phyloP scores from a whole-genome alignment of 768 basidiomycete species.

The Trichaptum fuscoviolaceum region DNA sequence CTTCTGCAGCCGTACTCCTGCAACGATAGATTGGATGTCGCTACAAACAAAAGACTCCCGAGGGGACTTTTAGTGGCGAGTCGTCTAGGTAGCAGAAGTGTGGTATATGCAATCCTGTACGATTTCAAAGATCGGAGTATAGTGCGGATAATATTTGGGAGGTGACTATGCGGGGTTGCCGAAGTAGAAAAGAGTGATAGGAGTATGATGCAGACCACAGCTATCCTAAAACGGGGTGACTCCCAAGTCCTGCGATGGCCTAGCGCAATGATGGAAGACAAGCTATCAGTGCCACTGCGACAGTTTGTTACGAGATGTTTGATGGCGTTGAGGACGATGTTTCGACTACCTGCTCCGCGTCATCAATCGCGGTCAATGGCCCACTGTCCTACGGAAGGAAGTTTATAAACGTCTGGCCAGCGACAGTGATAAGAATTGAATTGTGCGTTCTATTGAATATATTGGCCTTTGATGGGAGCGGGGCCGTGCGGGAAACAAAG shows the following conservation, averaged over 20 bases:
- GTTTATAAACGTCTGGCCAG: neutral
- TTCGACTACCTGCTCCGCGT: no score
- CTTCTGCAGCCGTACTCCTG: neutral
- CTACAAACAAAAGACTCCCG: neutral
- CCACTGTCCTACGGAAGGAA: neutral
- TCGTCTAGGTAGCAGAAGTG: neutral
- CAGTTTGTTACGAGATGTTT: no score
- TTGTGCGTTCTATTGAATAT: neutral
- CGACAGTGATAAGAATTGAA: neutral
- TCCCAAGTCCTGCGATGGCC: neutral
- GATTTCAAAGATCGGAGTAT: neutral
- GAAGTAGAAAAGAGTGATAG: neutral
- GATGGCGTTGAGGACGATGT: no score
- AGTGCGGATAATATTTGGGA: neutral
- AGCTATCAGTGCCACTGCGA: neutral
- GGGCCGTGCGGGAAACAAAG: neutral
- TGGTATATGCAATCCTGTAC: neutral
- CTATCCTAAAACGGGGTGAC: neutral
- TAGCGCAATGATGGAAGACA: neutral
- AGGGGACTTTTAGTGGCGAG: neutral
- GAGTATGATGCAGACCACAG: neutral
- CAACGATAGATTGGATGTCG: neutral
- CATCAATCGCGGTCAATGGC: neutral
- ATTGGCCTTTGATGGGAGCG: neutral
- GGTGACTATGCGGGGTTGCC: neutral